These are phyloP conservation scores for Drechslerella coelobrocha DNA, from an alignment of 2,329 filamentous ascomycete species.

Conservation along the genomic window DNA sequence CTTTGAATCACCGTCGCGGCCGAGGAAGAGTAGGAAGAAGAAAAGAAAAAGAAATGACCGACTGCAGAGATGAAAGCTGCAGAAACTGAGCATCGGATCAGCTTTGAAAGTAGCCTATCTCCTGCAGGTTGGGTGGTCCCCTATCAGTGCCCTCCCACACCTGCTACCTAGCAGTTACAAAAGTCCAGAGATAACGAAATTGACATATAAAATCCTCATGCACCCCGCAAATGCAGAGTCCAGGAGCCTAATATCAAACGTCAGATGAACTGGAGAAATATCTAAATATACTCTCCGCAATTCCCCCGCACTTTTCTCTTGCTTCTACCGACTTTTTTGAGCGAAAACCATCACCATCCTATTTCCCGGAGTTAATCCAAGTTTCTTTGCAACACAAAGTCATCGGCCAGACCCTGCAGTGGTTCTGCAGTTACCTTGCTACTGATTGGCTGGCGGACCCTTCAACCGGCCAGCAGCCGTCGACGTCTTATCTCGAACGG, in stretches of 20 bases:
- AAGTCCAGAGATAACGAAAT: neutral
- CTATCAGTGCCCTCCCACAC: too few species aligned
- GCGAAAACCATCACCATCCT: neutral
- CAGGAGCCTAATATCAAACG: neutral
- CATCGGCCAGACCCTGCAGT: neutral
- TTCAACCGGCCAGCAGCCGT: neutral
- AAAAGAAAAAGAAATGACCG: too few species aligned
- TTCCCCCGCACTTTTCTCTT: neutral
- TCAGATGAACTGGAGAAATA: neutral
- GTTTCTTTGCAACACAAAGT: neutral
- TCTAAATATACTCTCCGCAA: neutral
- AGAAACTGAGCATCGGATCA: too few species aligned
- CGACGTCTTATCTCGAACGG: neutral
- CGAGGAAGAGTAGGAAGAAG: too few species aligned
- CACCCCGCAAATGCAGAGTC: slow-evolving; percentile 3
- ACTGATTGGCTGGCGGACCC: neutral
- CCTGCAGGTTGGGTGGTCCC: too few species aligned
- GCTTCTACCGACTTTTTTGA: neutral
- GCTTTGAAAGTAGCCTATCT: too few species aligned
- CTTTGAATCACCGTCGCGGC: too few species aligned
- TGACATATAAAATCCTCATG: slow-evolving; percentile 2
- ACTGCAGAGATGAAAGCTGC: too few species aligned
- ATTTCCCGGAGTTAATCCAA: neutral
- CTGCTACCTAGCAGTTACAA: too few species aligned
- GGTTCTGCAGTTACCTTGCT: neutral